Evolutionary conservation across 306 rosid genomes (phyloP).

Genomic region (Rosa chinensis): DNA sequence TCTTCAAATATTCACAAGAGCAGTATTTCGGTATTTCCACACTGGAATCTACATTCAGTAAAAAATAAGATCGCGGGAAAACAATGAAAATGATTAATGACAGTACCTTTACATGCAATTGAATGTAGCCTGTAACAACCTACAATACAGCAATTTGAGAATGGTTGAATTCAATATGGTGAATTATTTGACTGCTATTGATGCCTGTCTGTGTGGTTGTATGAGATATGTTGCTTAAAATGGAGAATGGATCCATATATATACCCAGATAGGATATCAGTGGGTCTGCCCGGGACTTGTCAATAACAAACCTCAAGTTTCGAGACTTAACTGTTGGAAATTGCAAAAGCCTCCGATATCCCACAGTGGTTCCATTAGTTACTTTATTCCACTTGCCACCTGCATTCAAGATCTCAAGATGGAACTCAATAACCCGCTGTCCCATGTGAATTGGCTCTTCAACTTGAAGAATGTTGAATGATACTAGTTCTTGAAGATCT

Average conservation of each 20-base stretch:
- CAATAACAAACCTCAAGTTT: conserved; percentile 66
- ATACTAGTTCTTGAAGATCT: conserved; percentile 50
- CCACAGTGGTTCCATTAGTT: conserved; percentile 67
- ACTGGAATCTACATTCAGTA: neutral
- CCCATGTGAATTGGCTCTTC: conserved; percentile 97
- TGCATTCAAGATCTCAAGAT: conserved; percentile 50
- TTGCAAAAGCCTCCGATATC: conserved; percentile 66
- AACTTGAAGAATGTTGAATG: conserved; percentile 71
- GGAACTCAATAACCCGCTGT: conserved; percentile 74
- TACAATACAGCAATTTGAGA: conserved; percentile 44
- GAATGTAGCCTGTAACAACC: neutral
- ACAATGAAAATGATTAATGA: neutral
- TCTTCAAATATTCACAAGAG: neutral
- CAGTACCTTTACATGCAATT: neutral
- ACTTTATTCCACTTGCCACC: conserved; percentile 60
- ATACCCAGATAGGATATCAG: conserved; percentile 64
- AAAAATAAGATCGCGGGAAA: neutral
- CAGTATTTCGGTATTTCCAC: neutral
- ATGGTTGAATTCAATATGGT: conserved; percentile 22
- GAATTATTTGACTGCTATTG: conserved; percentile 54
- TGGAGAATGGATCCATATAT: conserved; percentile 55
- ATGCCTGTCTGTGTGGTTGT: conserved; percentile 19
- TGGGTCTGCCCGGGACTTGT: conserved; percentile 72
- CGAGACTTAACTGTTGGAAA: conserved; percentile 56
- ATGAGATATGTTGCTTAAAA: conserved; percentile 27